These are phyloP conservation scores for Nakazawaea peltata DNA, from an alignment of 805 yeast species.

Conservation along the genomic window DNA sequence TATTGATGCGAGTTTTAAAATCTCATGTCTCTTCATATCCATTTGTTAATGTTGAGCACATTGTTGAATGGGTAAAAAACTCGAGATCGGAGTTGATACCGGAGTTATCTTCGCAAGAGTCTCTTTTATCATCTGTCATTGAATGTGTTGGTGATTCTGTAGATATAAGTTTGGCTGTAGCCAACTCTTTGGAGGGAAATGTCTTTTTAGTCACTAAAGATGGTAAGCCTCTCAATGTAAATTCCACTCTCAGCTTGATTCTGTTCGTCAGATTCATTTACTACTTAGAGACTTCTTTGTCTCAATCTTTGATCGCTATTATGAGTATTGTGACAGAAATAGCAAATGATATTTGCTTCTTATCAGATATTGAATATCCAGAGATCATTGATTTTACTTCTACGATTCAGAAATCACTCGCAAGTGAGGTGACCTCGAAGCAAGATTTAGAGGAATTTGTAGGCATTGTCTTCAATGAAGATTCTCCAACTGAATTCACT, in stretches of 20 bases:
- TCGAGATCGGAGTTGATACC: not conserved
- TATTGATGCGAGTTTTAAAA: not conserved
- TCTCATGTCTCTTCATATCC: constrained; percentile 1
- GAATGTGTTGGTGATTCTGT: constrained; percentile 17
- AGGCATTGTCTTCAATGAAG: not conserved
- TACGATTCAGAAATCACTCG: too few relatives aligned
- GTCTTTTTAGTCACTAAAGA: constrained; percentile 23
- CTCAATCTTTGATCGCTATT: constrained; percentile 8
- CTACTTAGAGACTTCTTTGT: not conserved
- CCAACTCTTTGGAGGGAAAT: constrained; percentile 38
- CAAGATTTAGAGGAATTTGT: not conserved
- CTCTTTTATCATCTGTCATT: too few relatives aligned
- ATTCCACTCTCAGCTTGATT: constrained; percentile 1
- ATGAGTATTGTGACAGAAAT: constrained; percentile 28
- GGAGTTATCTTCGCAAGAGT: too few relatives aligned
- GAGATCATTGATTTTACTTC: too few relatives aligned
- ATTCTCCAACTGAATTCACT: too few relatives aligned
- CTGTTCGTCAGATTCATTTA: constrained; percentile 4
- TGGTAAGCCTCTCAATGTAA: not conserved
- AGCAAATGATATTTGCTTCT: constrained; percentile 28
- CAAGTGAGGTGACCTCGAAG: too few relatives aligned
- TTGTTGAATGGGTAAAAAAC: not conserved
- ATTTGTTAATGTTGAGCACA: not conserved
- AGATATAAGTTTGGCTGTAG: constrained; percentile 32
- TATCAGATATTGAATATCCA: constrained; percentile 12